These are phyloP conservation scores for Ogataea methanolica DNA, from an alignment of 805 yeast species.

Conservation along the genomic window DNA sequence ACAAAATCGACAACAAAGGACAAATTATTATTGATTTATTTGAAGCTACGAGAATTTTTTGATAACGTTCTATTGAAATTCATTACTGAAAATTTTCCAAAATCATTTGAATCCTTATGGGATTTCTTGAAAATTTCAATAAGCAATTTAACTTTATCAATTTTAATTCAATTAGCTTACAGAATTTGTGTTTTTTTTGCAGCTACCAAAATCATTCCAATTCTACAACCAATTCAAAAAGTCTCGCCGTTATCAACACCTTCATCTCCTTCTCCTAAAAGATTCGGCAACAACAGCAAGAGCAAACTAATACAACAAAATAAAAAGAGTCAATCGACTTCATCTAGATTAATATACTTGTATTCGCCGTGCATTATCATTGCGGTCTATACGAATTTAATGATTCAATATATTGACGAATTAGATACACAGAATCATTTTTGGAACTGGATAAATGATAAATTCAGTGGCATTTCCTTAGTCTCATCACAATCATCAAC, in stretches of 20 bases:
- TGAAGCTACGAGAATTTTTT: conserved; percentile 23
- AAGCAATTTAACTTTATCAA: conserved; percentile 71
- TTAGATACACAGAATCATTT: conserved; percentile 49
- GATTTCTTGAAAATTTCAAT: conserved; percentile 47
- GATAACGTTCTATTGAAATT: conserved; percentile 30
- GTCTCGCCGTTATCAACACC: conserved; percentile 15
- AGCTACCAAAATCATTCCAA: conserved; percentile 90
- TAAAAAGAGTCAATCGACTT: conserved; percentile 18
- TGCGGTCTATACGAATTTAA: conserved; percentile 91
- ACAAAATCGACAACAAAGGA: conserved; percentile 16
- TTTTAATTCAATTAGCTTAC: conserved; percentile 75
- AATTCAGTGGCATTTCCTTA: conserved; percentile 8
- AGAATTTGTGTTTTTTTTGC: conserved; percentile 82
- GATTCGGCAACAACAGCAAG: neutral
- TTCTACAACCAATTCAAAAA: conserved; percentile 27
- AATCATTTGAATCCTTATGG: conserved; percentile 50
- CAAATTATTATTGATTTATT: conserved; percentile 15
- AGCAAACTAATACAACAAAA: conserved; percentile 2
- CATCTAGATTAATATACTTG: conserved; percentile 64
- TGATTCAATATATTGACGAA: conserved; percentile 83
- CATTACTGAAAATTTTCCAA: conserved; percentile 48
- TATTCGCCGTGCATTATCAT: conserved; percentile 92
- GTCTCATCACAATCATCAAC: neutral
- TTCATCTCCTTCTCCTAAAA: conserved; percentile 19
- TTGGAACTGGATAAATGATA: conserved; percentile 28